These are phyloP conservation scores for Clonostachys byssicola DNA, from an alignment of 2,329 filamentous ascomycete species.

Conservation along the genomic window DNA sequence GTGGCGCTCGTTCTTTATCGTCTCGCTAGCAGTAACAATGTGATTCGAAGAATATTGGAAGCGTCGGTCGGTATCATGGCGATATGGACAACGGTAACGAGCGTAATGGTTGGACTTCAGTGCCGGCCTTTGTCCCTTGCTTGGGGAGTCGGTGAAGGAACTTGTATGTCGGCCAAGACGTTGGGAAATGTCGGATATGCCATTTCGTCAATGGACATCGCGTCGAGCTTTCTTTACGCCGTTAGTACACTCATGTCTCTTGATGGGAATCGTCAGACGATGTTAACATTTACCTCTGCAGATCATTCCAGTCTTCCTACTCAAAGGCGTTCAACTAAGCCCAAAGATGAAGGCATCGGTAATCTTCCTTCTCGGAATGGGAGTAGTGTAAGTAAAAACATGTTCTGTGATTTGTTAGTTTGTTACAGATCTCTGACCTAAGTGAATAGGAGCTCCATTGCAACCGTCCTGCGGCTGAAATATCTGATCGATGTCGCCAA, in stretches of 20 bases:
- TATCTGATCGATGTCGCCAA: too few species aligned
- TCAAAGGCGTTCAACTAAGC: too few species aligned
- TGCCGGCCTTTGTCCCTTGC: neutral
- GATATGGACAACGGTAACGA: neutral
- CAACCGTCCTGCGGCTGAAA: too few species aligned
- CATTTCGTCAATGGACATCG: constrained; percentile 1
- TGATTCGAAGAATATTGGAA: neutral
- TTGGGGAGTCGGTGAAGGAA: constrained; percentile 2
- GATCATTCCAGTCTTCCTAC: too few species aligned
- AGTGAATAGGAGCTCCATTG: too few species aligned
- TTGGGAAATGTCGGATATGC: constrained; percentile 1
- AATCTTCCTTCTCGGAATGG: too few species aligned
- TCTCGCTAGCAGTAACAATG: neutral
- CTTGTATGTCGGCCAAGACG: neutral
- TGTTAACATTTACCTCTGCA: too few species aligned
- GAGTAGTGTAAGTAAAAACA: too few species aligned
- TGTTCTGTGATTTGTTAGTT: too few species aligned
- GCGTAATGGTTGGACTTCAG: constrained; percentile 1
- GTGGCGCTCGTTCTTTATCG: neutral
- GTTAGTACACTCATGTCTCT: neutral
- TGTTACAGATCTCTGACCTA: too few species aligned
- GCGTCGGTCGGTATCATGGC: neutral
- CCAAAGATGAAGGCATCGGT: too few species aligned
- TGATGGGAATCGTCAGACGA: too few species aligned
- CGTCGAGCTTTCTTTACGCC: neutral